Evolutionary conservation across 495 filamentous ascomycete species (phyloP).

Genomic region (Penicillium mononematosum): DNA sequence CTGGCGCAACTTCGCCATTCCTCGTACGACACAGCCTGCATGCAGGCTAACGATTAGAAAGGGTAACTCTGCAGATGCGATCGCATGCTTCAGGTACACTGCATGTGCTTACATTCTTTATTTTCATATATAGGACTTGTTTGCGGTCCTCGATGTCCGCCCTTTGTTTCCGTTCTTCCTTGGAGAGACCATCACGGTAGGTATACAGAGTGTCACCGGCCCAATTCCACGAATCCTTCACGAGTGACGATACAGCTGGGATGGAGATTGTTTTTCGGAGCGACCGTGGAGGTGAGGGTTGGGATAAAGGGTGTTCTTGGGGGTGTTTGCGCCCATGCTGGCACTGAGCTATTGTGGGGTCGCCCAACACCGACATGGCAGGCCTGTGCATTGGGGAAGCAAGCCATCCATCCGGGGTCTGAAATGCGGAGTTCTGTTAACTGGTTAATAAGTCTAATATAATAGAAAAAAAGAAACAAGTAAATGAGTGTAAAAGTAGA

Average conservation of each 20-base stretch:
- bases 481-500: background rate
- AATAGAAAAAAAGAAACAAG: background rate
- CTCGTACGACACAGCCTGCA: constrained; percentile 58
- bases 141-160: constrained; percentile 56
- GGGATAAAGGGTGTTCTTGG: constrained; percentile 6
- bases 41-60: constrained; percentile 28
- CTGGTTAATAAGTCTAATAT: background rate
- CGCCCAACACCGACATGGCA: constrained; percentile 37
- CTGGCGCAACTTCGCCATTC: constrained; percentile 64
- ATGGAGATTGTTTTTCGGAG: constrained; percentile 33
- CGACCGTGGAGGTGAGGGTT: constrained; percentile 17
- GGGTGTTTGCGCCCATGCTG: constrained; percentile 21
- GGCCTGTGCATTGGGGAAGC: constrained; percentile 27
- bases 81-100: constrained; percentile 9
- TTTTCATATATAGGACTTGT: constrained; percentile 60
- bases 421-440: constrained; percentile 1
- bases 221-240: constrained; percentile 41
- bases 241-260: constrained; percentile 38
- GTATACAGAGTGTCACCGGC: constrained; percentile 49
- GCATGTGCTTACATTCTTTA: constrained; percentile 54
- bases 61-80: constrained; percentile 18
- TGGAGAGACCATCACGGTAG: constrained; percentile 56
- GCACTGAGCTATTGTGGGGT: constrained; percentile 37
- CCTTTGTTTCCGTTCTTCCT: constrained; percentile 52
- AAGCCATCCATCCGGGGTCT: constrained; percentile 28